Evolutionary conservation across 2,329 filamentous ascomycete genomes (phyloP).

Genomic region (Aspergillus ibericus): DNA sequence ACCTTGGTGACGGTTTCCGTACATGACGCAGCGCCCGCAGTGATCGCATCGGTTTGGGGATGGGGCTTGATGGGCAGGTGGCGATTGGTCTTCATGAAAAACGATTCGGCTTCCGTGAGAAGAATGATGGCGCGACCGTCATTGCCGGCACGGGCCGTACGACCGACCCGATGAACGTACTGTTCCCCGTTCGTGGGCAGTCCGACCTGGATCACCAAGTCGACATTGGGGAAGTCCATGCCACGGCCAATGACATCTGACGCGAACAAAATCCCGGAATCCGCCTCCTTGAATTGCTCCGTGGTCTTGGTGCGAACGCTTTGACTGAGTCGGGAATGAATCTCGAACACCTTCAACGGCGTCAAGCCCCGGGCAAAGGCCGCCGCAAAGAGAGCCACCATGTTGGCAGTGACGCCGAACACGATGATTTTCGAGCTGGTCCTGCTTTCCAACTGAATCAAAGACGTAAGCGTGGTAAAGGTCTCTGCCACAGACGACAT

Average conservation of each 20-base stretch:
- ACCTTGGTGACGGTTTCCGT: slow-evolving; percentile 29
- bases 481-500: slow-evolving; percentile 46
- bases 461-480: slow-evolving; percentile 47
- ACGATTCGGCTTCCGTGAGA: slow-evolving; percentile 53
- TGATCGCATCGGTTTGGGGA: slow-evolving; percentile 42
- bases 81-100: slow-evolving; percentile 52
- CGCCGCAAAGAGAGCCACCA: slow-evolving; percentile 58
- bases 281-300: slow-evolving; percentile 34
- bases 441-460: slow-evolving; percentile 41
- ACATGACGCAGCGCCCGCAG: slow-evolving; percentile 33
- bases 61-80: slow-evolving; percentile 54
- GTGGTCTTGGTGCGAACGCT: slow-evolving; percentile 61
- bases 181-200: slow-evolving; percentile 53
- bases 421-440: slow-evolving; percentile 40
- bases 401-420: slow-evolving; percentile 76
- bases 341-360: slow-evolving; percentile 52
- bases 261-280: slow-evolving; percentile 53
- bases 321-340: slow-evolving; percentile 78
- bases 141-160: slow-evolving; percentile 62
- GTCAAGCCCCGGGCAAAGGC: slow-evolving; percentile 50
- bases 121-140: slow-evolving; percentile 56
- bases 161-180: slow-evolving; percentile 54
- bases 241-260: slow-evolving; percentile 50
- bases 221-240: slow-evolving; percentile 54
- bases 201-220: slow-evolving; percentile 51